A percentile compares a stretch with the other conserved stretches of the same genome.
phyloP scores from a whole-genome alignment of 768 basidiomycete species.

The Kondoa malvinella region DNA sequence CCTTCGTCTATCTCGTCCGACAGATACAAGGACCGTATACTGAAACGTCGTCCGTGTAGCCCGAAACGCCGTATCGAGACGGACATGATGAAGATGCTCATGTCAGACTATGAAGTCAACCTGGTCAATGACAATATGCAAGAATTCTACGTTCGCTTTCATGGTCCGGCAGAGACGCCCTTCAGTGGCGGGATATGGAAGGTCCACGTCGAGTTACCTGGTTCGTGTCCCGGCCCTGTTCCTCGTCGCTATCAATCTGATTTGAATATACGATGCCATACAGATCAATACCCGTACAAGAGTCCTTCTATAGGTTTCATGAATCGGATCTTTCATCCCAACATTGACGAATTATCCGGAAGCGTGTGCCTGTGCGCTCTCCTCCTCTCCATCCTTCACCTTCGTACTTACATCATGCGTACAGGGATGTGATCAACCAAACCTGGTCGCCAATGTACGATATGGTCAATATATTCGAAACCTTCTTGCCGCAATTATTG shows the following conservation, averaged over 20 bases:
- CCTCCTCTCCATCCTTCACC: slow-evolving; percentile 43
- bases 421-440: slow-evolving; percentile 3
- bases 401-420: neutral
- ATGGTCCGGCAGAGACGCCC: slow-evolving; percentile 85
- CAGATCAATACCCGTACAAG: slow-evolving; percentile 93
- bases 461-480: slow-evolving; percentile 99
- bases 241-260: neutral
- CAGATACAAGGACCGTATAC: too few species aligned
- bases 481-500: slow-evolving; percentile 87
- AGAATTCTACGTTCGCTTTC: slow-evolving; percentile 93
- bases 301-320: slow-evolving; percentile 98
- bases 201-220: slow-evolving; percentile 91
- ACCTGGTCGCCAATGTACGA: slow-evolving; percentile 99
- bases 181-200: slow-evolving; percentile 98
- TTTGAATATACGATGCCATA: neutral
- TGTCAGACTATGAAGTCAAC: slow-evolving; percentile 96
- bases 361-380: slow-evolving; percentile 98
- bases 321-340: slow-evolving; percentile 81
- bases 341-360: slow-evolving; percentile 95
- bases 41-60: too few species aligned
- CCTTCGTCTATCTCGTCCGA: too few species aligned
- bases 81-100: slow-evolving; percentile 99
- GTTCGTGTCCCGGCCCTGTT: too few species aligned
- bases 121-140: slow-evolving; percentile 98
- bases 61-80: slow-evolving; percentile 98